These are phyloP conservation scores for Epichloe elymi DNA, from an alignment of 2,329 filamentous ascomycete genomes.

Conservation along the genomic window DNA sequence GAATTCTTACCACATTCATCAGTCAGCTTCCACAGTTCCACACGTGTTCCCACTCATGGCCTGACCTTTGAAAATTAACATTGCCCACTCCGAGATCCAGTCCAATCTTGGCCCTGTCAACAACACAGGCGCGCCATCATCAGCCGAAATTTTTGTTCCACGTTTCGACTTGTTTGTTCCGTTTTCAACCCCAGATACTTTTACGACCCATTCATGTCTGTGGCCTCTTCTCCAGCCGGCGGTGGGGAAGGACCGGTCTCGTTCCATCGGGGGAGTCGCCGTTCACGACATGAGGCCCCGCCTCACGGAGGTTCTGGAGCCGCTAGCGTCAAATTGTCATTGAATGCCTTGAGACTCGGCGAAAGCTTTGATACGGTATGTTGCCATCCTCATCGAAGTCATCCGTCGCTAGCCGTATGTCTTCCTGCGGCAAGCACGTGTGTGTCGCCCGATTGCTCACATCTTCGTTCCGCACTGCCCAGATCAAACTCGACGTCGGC, in stretches of 20 bases:
- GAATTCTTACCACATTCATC: neutral
- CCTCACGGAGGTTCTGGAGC: neutral
- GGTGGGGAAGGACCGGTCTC: neutral
- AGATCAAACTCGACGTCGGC: slow-evolving; percentile 8
- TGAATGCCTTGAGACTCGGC: slow-evolving; percentile 4
- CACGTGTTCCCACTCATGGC: neutral
- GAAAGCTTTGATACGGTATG: slow-evolving; percentile 8
- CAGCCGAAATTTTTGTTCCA: neutral
- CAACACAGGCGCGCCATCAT: neutral
- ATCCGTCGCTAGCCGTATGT: neutral
- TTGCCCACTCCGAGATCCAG: neutral
- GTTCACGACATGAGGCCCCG: slow-evolving; percentile 1
- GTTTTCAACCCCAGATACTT: neutral
- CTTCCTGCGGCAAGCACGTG: no score
- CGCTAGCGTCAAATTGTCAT: slow-evolving; percentile 2
- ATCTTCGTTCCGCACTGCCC: neutral
- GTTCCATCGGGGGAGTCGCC: slow-evolving; percentile 1
- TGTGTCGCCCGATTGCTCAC: neutral
- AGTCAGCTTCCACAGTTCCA: neutral
- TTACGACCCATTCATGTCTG: slow-evolving; percentile 4
- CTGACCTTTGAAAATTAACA: neutral
- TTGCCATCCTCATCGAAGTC: neutral
- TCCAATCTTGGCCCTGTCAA: neutral
- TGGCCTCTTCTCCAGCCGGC: slow-evolving; percentile 2
- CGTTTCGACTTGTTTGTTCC: neutral